A percentile compares a stretch with the other conserved stretches of the same genome.
phyloP scores from a whole-genome alignment of 2,329 filamentous ascomycete species.

The Colletotrichum godetiae region DNA sequence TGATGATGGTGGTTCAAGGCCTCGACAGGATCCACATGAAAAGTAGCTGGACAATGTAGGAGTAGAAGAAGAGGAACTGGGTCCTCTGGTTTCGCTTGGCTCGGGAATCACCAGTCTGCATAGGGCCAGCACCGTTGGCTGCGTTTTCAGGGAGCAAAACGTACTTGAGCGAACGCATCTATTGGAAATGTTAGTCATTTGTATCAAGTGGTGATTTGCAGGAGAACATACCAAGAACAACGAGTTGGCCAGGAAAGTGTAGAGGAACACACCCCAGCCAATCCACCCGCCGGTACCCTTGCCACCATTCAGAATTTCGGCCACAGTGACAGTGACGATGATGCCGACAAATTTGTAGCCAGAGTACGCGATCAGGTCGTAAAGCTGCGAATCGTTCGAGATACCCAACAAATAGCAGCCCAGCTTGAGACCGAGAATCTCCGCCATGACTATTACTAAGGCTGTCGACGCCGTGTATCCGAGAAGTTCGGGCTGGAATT shows the following conservation, averaged over 20 bases:
- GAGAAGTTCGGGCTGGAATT: conserved; percentile 93
- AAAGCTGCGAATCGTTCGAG: conserved; percentile 90
- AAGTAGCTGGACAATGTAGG: conserved; percentile 90
- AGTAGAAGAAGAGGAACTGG: conserved; percentile 93
- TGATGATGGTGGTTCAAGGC: conserved; percentile 43
- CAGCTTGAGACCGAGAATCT: conserved; percentile 90
- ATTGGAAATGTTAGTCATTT: conserved; percentile 34
- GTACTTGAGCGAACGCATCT: conserved; percentile 96
- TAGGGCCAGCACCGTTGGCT: conserved; percentile 71
- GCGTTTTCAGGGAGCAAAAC: conserved; percentile 90
- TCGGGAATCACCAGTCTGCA: conserved; percentile 75
- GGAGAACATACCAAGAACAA: conserved; percentile 82
- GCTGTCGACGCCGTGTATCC: conserved; percentile 90
- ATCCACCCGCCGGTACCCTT: conserved; percentile 88
- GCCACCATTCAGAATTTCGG: conserved; percentile 81
- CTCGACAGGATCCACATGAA: conserved; percentile 86
- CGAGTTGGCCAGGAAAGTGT: conserved; percentile 93
- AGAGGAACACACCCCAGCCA: conserved; percentile 89
- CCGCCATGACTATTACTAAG: conserved; percentile 83
- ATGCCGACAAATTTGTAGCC: conserved; percentile 99
- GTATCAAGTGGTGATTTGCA: background rate
- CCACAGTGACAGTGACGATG: conserved; percentile 86
- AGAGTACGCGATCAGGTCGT: conserved; percentile 94
- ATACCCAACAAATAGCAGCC: conserved; percentile 95
- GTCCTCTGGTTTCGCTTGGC: conserved; percentile 89